phyloP scores from a whole-genome alignment of 306 rosid genomes.

The Castanea mollissima region DNA sequence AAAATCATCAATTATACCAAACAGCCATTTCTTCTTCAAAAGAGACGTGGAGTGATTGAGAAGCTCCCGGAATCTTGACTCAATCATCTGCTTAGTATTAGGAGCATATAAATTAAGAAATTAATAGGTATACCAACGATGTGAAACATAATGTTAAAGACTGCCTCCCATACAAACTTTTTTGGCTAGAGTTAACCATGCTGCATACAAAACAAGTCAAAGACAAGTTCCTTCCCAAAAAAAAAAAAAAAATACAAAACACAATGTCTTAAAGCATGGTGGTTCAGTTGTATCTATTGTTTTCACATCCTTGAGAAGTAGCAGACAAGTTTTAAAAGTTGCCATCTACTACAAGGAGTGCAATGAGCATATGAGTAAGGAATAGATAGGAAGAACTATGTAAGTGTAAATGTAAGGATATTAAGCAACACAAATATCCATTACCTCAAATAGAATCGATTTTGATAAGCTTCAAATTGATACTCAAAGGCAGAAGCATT shows the following conservation, averaged over 20 bases:
- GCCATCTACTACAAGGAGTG: background rate
- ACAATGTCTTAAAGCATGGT: background rate
- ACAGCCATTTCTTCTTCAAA: constrained; percentile 86
- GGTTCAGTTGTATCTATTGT: background rate
- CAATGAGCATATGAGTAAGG: background rate
- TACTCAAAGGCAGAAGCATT: background rate
- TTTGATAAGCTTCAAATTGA: background rate
- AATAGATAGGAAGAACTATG: background rate
- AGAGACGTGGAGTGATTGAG: constrained; percentile 67
- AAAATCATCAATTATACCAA: constrained; percentile 89
- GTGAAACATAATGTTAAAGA: background rate
- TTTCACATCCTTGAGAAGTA: background rate
- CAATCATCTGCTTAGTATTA: constrained; percentile 77
- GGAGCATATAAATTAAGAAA: constrained; percentile 13
- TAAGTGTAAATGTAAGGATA: background rate
- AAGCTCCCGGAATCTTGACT: constrained; percentile 83
- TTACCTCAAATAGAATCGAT: background rate
- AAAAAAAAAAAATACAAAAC: background rate
- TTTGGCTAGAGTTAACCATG: background rate
- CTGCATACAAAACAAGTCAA: background rate
- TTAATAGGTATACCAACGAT: constrained; percentile 7
- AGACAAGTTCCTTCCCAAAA: background rate
- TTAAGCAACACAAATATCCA: background rate
- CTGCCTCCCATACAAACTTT: background rate
- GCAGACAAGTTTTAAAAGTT: background rate